phyloP scores from a whole-genome alignment of 2,329 filamentous ascomycete genomes.

The Zelopaecilomyces penicillatus region DNA sequence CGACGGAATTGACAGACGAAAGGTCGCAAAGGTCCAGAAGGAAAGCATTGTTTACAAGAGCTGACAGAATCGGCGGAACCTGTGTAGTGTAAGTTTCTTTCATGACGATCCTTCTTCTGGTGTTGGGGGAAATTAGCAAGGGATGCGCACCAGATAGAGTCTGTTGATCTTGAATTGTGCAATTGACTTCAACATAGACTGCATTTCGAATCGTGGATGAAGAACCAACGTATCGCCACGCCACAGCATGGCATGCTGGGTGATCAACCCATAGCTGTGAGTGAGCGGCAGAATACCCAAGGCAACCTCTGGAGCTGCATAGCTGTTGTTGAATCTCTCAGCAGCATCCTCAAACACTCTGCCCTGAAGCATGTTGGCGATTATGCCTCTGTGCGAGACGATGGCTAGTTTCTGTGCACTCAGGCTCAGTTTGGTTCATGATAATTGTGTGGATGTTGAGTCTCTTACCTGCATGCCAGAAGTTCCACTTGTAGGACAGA shows the following conservation, averaged over 20 bases:
- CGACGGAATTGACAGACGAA: not conserved
- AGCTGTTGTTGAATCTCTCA: not conserved
- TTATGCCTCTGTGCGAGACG: slow-evolving; percentile 5
- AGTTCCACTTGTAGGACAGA: slow-evolving; percentile 9
- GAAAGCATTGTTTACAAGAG: not conserved
- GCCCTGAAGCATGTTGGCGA: slow-evolving; percentile 5
- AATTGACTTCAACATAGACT: not conserved
- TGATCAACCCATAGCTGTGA: not conserved
- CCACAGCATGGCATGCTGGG: not conserved
- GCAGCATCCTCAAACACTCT: slow-evolving; percentile 1
- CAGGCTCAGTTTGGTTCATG: not conserved
- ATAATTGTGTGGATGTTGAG: not conserved
- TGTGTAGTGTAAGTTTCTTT: not conserved
- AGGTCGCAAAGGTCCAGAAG: not conserved
- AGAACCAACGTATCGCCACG: not conserved
- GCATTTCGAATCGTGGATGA: not conserved
- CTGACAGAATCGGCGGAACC: not conserved
- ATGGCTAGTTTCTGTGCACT: slow-evolving; percentile 1
- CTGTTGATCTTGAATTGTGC: not conserved
- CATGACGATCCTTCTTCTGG: not conserved
- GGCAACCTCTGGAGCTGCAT: not conserved
- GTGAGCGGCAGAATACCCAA: not conserved
- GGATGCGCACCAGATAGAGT: not conserved
- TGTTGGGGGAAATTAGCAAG: not conserved
- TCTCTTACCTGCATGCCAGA: slow-evolving; percentile 9